Evolutionary conservation across 176 grass and related monocot genomes (phyloP).

Genomic region (Ensete ventricosum): DNA sequence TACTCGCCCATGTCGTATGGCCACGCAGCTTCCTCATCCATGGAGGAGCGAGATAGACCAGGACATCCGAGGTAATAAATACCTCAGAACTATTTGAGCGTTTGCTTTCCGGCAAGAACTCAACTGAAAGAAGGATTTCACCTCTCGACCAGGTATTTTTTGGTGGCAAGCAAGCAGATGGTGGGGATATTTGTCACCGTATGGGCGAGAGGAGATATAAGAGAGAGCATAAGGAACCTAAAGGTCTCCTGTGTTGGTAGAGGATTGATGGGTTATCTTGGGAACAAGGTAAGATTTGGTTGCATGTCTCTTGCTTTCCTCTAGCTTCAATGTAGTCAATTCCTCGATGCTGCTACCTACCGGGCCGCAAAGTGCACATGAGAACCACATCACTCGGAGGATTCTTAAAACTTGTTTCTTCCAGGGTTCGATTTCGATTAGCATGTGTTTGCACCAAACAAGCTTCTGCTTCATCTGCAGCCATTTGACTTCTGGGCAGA

Average conservation of each 20-base stretch:
- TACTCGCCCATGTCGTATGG: slow-evolving; percentile 74
- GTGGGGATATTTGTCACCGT: slow-evolving; percentile 90
- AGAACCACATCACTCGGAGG: background rate
- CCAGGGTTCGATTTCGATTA: slow-evolving; percentile 99
- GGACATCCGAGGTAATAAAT: slow-evolving; percentile 51
- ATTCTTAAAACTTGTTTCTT: slow-evolving; percentile 7
- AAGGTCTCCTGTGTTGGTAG: slow-evolving; percentile 72
- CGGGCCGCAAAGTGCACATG: background rate
- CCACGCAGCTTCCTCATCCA: slow-evolving; percentile 40
- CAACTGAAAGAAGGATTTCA: too few relatives aligned
- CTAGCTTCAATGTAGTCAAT: too few relatives aligned
- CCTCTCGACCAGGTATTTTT: slow-evolving; percentile 40
- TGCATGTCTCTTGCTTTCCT: background rate
- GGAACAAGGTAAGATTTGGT: slow-evolving; percentile 65
- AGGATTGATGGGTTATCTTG: slow-evolving; percentile 84
- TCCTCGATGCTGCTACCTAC: background rate
- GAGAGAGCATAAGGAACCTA: slow-evolving; percentile 75
- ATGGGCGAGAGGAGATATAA: slow-evolving; percentile 72
- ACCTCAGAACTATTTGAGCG: slow-evolving; percentile 46
- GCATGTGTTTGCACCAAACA: slow-evolving; percentile 99
- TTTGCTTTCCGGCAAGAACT: slow-evolving; percentile 25
- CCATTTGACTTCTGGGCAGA: slow-evolving; percentile 97
- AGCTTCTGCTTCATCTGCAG: slow-evolving; percentile 99
- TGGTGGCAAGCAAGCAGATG: slow-evolving; percentile 98
- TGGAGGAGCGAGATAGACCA: slow-evolving; percentile 24